phyloP scores from a whole-genome alignment of 495 filamentous ascomycete species.

The Pseudotulostoma volvatum region DNA sequence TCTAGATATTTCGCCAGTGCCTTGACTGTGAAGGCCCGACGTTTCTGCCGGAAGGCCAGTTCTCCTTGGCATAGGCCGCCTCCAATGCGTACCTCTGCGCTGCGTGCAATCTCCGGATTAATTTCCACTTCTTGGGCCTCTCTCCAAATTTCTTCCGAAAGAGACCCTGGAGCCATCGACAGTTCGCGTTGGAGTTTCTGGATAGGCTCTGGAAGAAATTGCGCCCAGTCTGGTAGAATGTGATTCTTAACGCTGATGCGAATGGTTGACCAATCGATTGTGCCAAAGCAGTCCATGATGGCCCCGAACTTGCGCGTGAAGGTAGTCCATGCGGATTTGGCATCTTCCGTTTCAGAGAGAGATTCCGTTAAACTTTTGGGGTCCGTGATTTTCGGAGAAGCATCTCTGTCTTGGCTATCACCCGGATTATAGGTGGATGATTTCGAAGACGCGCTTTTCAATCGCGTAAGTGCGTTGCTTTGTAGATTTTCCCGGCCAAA shows the following conservation, averaged over 20 bases:
- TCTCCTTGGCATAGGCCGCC: constrained; percentile 75
- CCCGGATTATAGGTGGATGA: constrained; percentile 6
- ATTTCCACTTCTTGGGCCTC: constrained; percentile 70
- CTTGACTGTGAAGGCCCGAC: constrained; percentile 45
- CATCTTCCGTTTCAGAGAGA: constrained; percentile 7
- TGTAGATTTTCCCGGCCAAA: constrained; percentile 5
- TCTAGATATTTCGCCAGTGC: constrained; percentile 70
- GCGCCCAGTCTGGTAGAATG: constrained; percentile 71
- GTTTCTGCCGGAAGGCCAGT: constrained; percentile 44
- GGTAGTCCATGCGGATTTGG: constrained; percentile 39
- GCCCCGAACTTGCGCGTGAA: constrained; percentile 42
- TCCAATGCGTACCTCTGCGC: constrained; percentile 68
- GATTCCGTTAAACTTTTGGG: background rate
- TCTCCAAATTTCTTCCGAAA: constrained; percentile 84
- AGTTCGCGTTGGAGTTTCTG: constrained; percentile 79
- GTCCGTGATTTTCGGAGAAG: background rate
- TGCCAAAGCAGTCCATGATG: constrained; percentile 33
- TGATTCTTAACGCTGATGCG: constrained; percentile 48
- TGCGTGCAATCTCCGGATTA: constrained; percentile 70
- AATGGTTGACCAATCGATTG: constrained; percentile 43
- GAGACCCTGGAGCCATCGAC: constrained; percentile 65
- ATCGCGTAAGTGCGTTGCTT: constrained; percentile 3
- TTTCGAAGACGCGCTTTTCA: constrained; percentile 14
- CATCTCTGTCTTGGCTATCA: background rate
- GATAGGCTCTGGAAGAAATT: constrained; percentile 55